These are phyloP conservation scores for Globisporangium splendens DNA, from an alignment of 352 stramenopile species.

Conservation along the genomic window DNA sequence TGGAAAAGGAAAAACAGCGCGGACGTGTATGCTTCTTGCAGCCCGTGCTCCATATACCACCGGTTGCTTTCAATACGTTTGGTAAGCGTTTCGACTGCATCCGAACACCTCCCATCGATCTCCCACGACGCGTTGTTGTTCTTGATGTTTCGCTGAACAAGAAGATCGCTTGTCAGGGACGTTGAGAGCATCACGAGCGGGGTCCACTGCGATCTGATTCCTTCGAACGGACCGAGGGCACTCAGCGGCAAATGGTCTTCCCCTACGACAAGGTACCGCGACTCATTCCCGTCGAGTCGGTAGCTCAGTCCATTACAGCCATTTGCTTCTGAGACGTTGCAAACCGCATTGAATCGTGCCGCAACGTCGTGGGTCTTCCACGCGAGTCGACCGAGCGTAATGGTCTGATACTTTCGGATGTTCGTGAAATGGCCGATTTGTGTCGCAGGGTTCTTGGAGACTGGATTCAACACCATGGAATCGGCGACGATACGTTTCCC, in stretches of 20 bases:
- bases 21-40: slow-evolving; percentile 48
- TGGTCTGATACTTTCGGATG: slow-evolving; percentile 36
- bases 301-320: slow-evolving; percentile 37
- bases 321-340: slow-evolving; percentile 4
- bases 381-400: slow-evolving; percentile 36
- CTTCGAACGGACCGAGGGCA: slow-evolving; percentile 31
- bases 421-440: slow-evolving; percentile 29
- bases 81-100: slow-evolving; percentile 33
- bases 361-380: slow-evolving; percentile 39
- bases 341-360: slow-evolving; percentile 34
- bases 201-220: slow-evolving; percentile 33
- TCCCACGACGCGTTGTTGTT: slow-evolving; percentile 16
- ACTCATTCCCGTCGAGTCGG: slow-evolving; percentile 17
- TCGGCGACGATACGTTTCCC: slow-evolving; percentile 36
- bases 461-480: slow-evolving; percentile 18
- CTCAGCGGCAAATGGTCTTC: slow-evolving; percentile 28
- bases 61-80: slow-evolving; percentile 34
- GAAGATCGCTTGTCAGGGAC: slow-evolving; percentile 28
- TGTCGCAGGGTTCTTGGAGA: not conserved
- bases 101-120: slow-evolving; percentile 33
- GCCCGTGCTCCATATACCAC: slow-evolving; percentile 36
- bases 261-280: slow-evolving; percentile 35
- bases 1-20: slow-evolving; percentile 59
- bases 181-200: slow-evolving; percentile 34
- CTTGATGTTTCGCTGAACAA: slow-evolving; percentile 27